Evolutionary conservation across 139 green algal genomes (phyloP).

Genomic region (Picocystis salinarum): DNA sequence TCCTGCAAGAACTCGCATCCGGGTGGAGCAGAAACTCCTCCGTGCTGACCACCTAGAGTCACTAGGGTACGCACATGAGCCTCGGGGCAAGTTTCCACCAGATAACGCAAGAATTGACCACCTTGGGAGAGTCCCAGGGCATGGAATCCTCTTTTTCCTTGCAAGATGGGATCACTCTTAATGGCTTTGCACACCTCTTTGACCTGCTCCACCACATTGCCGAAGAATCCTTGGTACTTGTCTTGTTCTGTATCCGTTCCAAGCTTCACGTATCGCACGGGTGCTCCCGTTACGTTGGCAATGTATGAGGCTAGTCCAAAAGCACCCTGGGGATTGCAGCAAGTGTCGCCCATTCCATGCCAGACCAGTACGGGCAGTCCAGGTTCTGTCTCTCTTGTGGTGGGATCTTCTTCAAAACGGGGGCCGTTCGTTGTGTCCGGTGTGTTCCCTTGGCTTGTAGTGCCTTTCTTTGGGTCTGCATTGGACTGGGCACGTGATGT

Average conservation of each 20-base stretch:
- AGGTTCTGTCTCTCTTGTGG: neutral
- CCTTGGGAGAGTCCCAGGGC: constrained; percentile 13
- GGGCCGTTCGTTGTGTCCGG: too few species aligned
- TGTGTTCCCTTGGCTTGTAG: too few species aligned
- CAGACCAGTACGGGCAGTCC: constrained; percentile 33
- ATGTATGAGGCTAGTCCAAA: neutral
- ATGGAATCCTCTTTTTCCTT: constrained; percentile 1
- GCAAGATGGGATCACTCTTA: neutral
- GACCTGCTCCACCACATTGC: constrained; percentile 1
- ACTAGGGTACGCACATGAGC: constrained; percentile 34
- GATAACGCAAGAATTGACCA: constrained; percentile 9
- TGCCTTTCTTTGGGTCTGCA: too few species aligned
- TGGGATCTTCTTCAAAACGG: too few species aligned
- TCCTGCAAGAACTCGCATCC: too few species aligned
- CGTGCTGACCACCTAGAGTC: constrained; percentile 63
- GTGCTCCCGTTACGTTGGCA: neutral
- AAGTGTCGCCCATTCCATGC: constrained; percentile 61
- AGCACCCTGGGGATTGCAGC: constrained; percentile 16
- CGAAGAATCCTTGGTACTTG: constrained; percentile 4
- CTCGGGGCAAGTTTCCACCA: constrained; percentile 8
- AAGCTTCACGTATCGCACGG: neutral
- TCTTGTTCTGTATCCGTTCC: neutral
- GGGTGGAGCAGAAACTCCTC: constrained; percentile 17
- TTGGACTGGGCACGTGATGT: too few species aligned
- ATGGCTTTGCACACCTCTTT: constrained; percentile 3